Conservation (phyloP, 805 yeast species). For the Candida parachauliodes region DNA sequence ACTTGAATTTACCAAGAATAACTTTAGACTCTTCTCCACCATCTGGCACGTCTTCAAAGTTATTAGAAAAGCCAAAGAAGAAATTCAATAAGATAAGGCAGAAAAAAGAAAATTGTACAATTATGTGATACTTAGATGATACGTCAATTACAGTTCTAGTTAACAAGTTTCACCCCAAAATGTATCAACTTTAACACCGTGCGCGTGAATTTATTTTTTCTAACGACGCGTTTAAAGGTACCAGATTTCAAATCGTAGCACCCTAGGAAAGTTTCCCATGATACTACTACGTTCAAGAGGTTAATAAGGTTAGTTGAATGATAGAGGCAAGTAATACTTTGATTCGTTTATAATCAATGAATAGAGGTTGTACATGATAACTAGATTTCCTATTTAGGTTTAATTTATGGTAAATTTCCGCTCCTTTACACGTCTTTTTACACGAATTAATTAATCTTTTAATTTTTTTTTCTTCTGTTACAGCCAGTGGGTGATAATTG, state of each 20-base stretch:
- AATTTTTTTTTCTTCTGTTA: slow-evolving; percentile 1
- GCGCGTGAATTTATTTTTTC: no score
- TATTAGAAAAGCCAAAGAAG: slow-evolving; percentile 3
- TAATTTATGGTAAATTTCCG: neutral
- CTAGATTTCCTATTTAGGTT: slow-evolving; percentile 2
- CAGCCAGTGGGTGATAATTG: neutral
- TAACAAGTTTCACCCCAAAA: neutral
- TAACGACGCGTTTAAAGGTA: no score
- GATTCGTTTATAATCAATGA: no score
- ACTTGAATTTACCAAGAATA: neutral
- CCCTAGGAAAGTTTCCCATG: no score
- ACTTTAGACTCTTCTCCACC: neutral
- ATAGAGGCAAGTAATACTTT: no score
- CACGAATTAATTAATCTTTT: neutral
- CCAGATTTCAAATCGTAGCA: no score
- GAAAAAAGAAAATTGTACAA: slow-evolving; percentile 28
- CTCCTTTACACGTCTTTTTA: neutral
- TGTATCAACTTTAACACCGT: no score
- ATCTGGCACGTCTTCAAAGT: neutral
- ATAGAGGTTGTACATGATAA: neutral
- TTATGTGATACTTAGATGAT: slow-evolving; percentile 17
- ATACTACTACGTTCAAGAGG: no score
- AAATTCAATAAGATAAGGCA: slow-evolving; percentile 13
- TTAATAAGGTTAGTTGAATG: no score
- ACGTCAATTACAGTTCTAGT: no score